Evolutionary conservation across 352 stramenopile genomes (phyloP), one percentile per base, ranked within the genome.

Genomic region (Plasmopara halstedii): DNA sequence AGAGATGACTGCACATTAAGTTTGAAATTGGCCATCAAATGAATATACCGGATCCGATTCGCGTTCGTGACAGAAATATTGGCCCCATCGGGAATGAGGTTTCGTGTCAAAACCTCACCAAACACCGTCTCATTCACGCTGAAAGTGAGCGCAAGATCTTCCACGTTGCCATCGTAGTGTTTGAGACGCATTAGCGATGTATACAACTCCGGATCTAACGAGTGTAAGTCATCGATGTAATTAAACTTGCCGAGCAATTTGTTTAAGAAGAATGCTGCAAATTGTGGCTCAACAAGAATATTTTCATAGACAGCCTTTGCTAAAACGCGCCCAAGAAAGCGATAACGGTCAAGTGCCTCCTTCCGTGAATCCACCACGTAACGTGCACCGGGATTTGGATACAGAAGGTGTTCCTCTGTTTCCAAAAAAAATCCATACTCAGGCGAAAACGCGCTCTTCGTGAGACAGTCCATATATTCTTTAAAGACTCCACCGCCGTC

Each of bases 401-500:
- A 99, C 57, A 99, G 66, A 4, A 95, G 51, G 4, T 83, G 77
- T 6, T 88, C 67, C 14, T 76, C 62, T 6, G 85, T 97, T 35
- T 67, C 62, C 6, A 86, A 40, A 60, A 99, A 99, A 22, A 71
- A 74, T 5, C 66, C 66, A 22, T 70, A 77, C 49, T 88, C 70
- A 3, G 75, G 75, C 0, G 75, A 83, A 21, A 99, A 99, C 4
- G 88, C 89, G 35, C 81, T 67, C 17, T 82, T 89, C 22, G 77
- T 95, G 13, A 98, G 67, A 33, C 58, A 42, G 67, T 97, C 87
- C 63, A 98, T 62, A 52, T 96, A 98, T 50, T 99, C 96, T 66
- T 99, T 99, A 55, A 98, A 98, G 6, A 99, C 76, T 3, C 96
- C 96, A 9, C 96, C 96, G 23, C 94, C 88, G 63, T 99, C 96